A percentile compares a stretch with the other conserved stretches of the same genome.
Conservation (phyloP, 2,329 filamentous ascomycete species). For the Botrytis aclada region DNA sequence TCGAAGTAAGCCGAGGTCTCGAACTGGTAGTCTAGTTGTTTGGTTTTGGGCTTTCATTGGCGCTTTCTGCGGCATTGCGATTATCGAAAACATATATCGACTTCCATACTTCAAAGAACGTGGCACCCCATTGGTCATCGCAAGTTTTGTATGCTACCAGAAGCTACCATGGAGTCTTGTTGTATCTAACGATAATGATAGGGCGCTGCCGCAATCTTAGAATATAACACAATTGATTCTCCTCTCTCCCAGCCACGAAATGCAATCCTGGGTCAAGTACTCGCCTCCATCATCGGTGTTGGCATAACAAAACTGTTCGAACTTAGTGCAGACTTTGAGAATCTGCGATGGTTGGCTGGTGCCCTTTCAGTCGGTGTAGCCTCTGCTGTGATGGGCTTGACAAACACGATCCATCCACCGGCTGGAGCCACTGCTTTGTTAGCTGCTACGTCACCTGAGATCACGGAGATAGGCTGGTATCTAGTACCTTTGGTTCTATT, state of each 20-base stretch:
- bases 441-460: slow-evolving; percentile 56
- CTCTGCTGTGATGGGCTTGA: slow-evolving; percentile 64
- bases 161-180: neutral
- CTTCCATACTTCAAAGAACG: slow-evolving; percentile 50
- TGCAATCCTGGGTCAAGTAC: slow-evolving; percentile 62
- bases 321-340: slow-evolving; percentile 44
- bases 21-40: slow-evolving; percentile 56
- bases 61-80: slow-evolving; percentile 57
- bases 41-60: slow-evolving; percentile 64
- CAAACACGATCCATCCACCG: slow-evolving; percentile 70
- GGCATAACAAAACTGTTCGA: slow-evolving; percentile 63
- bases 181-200: slow-evolving; percentile 19
- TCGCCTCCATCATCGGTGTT: slow-evolving; percentile 60
- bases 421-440: slow-evolving; percentile 72
- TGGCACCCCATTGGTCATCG: slow-evolving; percentile 60
- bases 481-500: slow-evolving; percentile 62
- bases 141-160: slow-evolving; percentile 62
- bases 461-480: slow-evolving; percentile 63
- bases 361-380: slow-evolving; percentile 63
- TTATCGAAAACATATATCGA: slow-evolving; percentile 58
- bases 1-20: slow-evolving; percentile 41
- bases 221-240: slow-evolving; percentile 69
- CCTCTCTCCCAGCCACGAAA: slow-evolving; percentile 73
- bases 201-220: slow-evolving; percentile 71
- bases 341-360: slow-evolving; percentile 61